Base-by-base conservation (phyloP, 108 stramenopile species). In the Epipyxis sp. region DNA sequence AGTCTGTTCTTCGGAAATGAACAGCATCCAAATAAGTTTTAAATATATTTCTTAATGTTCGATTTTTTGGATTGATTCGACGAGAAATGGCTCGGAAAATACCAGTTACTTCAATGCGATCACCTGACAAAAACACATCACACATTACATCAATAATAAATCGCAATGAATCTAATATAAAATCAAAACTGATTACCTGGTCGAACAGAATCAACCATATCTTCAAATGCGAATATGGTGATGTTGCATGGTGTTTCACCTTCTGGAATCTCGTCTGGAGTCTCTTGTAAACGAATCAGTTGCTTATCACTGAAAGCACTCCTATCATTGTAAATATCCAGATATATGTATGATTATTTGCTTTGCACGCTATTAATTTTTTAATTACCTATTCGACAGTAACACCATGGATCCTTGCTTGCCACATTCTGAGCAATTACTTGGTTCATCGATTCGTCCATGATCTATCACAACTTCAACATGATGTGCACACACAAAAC, bases 11-110 rank as follows among this genome's bases (percentile, higher is more conserved):
- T n/a, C 90, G 81, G 87, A 97, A 96, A 84, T 99, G 98, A 40
- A 99, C 86, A 29, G 92, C 96, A 83, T 99, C 98, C 1, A 99
- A 84, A 79, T 95, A 98, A n/a, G 96, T 98, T 68, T 92, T 92
- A 91, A 95, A 99, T 37, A 98, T 89, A 43, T 91, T 88, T 72
- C 90, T 92, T 39, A 95, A 80, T 68, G 90, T 91, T 46, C 93
- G 87, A 44, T 92, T 86, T 80, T 91, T 92, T 16, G 96, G 94
- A 83, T 95, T 90, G 41, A 91, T 87, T 30, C 96, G 87, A 32
- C 89, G 83, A 0, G 97, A 91, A 74, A 94, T 92, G 27, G 98
- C 98, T 0, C 95, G 90, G 59, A 97, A 93, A 46, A 98, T 90
- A 16, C 96, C 98, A 1, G 96, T 98, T 16, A 97, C 94, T 77